Base-by-base conservation (phyloP, 176 grass and related monocot genomes). In the Oryza longistaminata region DNA sequence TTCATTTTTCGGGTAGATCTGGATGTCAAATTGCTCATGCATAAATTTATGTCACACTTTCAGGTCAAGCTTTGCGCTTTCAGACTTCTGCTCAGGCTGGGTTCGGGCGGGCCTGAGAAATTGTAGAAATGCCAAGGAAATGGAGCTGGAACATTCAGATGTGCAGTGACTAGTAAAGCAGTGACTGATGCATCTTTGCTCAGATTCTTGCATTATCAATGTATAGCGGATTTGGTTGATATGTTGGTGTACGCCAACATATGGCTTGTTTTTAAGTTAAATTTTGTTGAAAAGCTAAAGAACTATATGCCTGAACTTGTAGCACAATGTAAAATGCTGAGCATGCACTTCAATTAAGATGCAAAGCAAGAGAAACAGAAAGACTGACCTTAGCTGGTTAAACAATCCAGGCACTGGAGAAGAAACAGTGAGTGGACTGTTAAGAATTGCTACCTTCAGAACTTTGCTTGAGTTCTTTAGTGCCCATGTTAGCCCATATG, bases 401-500 rank as follows among this genome's bases (percentile, higher is more conserved):
- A 98, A 92, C 71, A 98, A 77, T 87, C 93, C 91, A 71, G 95
- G 95, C 16, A 98, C 64, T 45, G 93, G 91, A 88, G 93, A 98
- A 85, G 91, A 95, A 90, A 87, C 77, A 46, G 85, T 92, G 33
- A 95, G 85, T 77, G 95, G 95, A 84, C 91, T 98, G 77, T 98
- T 98, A 85, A 98, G 93, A 71, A 95, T 90, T 50, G 87, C 91
- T 81, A 98, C 64, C 72, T 98, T 95, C 58, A 85, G 90, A 78
- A 98, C 64, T 87, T 90, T 93, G 66, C 68, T 91, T 52, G 95
- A 85, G 87, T 93, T 95, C 72, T 93, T 98, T 46, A 98, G 61
- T 82, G 93, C 93, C 95, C 93, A 98, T 82, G 95, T 95, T 61
- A 98, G 85, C 81, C 95, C 95, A 92, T 98, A 98, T 29, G 95